Evolutionary conservation across 2,329 filamentous ascomycete genomes (phyloP).

Genomic region (Macrophomina phaseolina): DNA sequence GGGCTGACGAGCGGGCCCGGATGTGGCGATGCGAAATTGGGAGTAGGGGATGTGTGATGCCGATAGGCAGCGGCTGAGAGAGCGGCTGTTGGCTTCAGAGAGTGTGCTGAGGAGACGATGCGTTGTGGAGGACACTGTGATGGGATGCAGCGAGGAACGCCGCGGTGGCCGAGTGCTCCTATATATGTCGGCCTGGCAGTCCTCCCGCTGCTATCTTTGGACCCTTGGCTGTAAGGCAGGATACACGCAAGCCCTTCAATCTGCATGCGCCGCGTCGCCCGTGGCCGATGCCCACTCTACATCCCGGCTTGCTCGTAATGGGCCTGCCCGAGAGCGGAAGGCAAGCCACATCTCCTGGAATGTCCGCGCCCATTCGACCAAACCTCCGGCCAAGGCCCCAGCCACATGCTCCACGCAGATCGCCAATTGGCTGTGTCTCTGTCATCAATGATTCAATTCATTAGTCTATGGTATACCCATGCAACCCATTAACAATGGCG

Average conservation of each 20-base stretch:
- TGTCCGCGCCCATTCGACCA: background rate
- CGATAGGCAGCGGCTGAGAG: background rate
- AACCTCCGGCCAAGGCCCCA: background rate
- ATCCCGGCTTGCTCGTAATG: slow-evolving; percentile 9
- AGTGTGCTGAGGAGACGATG: background rate
- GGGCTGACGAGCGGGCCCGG: slow-evolving; percentile 2
- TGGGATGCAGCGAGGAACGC: background rate
- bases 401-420: slow-evolving; percentile 4
- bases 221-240: background rate
- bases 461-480: slow-evolving; percentile 23
- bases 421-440: slow-evolving; percentile 20
- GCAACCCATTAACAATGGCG: background rate
- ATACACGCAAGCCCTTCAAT: slow-evolving; percentile 18
- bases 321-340: slow-evolving; percentile 7
- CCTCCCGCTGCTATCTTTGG: background rate
- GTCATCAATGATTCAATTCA: slow-evolving; percentile 18
- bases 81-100: background rate
- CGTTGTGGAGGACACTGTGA: background rate
- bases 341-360: slow-evolving; percentile 14
- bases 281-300: background rate
- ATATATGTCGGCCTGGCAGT: background rate
- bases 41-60: slow-evolving; percentile 8
- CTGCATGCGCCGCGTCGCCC: slow-evolving; percentile 13
- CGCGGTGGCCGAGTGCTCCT: background rate
- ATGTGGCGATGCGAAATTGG: slow-evolving; percentile 23